A percentile compares a stretch with the other conserved stretches of the same genome.
These are phyloP conservation scores for Neoconidiobolus thromboides DNA, from an alignment of 371 early-diverging fungal species.

Conservation along the genomic window DNA sequence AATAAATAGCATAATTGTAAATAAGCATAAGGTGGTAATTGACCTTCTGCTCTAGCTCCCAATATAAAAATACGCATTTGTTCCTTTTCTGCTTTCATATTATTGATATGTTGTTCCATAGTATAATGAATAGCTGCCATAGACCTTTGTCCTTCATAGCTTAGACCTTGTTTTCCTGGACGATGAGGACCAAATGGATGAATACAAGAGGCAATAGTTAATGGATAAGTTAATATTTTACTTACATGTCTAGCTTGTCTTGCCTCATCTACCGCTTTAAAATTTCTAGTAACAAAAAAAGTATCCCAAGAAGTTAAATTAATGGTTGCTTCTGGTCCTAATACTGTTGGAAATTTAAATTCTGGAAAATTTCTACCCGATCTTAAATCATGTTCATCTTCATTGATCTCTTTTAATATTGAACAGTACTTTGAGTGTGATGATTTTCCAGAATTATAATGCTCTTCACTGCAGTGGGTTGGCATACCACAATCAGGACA, in stretches of 20 bases:
- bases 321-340: slow-evolving; percentile 54
- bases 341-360: slow-evolving; percentile 66
- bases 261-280: slow-evolving; percentile 49
- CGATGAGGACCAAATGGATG: slow-evolving; percentile 55
- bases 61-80: slow-evolving; percentile 50
- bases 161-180: slow-evolving; percentile 35
- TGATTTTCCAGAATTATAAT: slow-evolving; percentile 37
- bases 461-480: slow-evolving; percentile 59
- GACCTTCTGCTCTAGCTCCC: slow-evolving; percentile 63
- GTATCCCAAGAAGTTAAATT: slow-evolving; percentile 69
- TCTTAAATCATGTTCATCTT: slow-evolving; percentile 69
- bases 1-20: slow-evolving; percentile 57
- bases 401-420: slow-evolving; percentile 45
- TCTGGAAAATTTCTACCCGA: slow-evolving; percentile 56
- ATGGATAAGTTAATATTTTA: slow-evolving; percentile 61
- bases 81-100: slow-evolving; percentile 19
- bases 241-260: slow-evolving; percentile 64
- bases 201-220: slow-evolving; percentile 57
- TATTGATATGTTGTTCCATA: slow-evolving; percentile 21
- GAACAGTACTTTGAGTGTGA: slow-evolving; percentile 35
- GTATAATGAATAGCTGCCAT: slow-evolving; percentile 26
- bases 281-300: slow-evolving; percentile 62
- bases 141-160: slow-evolving; percentile 48
- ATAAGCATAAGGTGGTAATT: slow-evolving; percentile 56
- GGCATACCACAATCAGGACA: slow-evolving; percentile 73